phyloP scores from a whole-genome alignment of 2,329 filamentous ascomycete species.

The Sarocladium oryzae region DNA sequence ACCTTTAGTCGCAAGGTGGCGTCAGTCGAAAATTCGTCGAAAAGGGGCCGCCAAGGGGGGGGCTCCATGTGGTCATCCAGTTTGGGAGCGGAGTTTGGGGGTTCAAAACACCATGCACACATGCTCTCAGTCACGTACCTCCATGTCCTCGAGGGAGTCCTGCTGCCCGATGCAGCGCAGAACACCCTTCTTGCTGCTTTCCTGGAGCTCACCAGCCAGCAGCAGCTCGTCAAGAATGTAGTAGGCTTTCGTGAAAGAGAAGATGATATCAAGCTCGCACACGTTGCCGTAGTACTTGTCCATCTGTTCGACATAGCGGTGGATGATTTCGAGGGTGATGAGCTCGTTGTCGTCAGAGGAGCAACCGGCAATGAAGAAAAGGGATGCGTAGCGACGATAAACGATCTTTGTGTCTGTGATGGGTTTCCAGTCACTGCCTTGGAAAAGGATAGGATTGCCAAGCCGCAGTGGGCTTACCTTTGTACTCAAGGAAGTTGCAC shows the following conservation, averaged over 20 bases:
- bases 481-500: constrained; percentile 99
- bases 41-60: neutral
- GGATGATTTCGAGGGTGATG: constrained; percentile 96
- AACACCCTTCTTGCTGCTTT: constrained; percentile 99
- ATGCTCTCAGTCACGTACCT: constrained; percentile 60
- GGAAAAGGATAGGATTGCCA: constrained; percentile 8
- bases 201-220: constrained; percentile 92
- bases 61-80: neutral
- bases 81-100: neutral
- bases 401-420: constrained; percentile 89
- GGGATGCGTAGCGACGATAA: constrained; percentile 94
- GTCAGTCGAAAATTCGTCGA: constrained; percentile 11
- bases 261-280: constrained; percentile 98
- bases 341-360: constrained; percentile 97
- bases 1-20: constrained; percentile 47
- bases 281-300: constrained; percentile 99
- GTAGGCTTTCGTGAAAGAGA: constrained; percentile 99
- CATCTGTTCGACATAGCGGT: constrained; percentile 99
- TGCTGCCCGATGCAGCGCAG: constrained; percentile 93
- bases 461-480: constrained; percentile 52
- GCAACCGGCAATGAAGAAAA: constrained; percentile 98
- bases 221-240: constrained; percentile 97
- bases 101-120: neutral
- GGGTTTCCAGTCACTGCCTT: constrained; percentile 10
- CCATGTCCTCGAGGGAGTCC: constrained; percentile 97